Evolutionary conservation across 148 eudicot species (phyloP).

Genomic region (Silene conica): DNA sequence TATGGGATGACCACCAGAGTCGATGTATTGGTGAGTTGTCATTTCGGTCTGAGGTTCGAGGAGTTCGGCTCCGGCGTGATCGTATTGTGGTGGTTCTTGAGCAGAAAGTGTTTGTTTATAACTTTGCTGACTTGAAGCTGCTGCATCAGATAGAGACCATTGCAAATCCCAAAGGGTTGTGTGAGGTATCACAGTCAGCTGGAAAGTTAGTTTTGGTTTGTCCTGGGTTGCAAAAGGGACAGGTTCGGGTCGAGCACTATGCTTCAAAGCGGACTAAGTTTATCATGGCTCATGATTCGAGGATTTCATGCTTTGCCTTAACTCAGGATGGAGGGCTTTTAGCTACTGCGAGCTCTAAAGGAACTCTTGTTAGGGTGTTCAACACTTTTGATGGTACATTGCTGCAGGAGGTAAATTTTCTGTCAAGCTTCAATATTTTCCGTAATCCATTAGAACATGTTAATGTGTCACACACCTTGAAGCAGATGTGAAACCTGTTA

Average conservation of each 20-base stretch:
- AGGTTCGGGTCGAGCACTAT: conserved; percentile 81
- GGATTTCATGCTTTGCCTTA: conserved; percentile 71
- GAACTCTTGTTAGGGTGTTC: conserved; percentile 70
- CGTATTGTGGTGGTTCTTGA: conserved; percentile 67
- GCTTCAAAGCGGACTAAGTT: conserved; percentile 76
- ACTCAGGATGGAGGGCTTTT: conserved; percentile 70
- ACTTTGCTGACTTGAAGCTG: conserved; percentile 70
- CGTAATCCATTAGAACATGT: background rate
- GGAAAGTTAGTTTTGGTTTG: conserved; percentile 65
- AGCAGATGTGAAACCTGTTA: background rate
- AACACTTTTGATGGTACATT: conserved; percentile 66
- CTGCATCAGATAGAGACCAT: conserved; percentile 85
- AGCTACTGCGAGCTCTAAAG: conserved; percentile 77
- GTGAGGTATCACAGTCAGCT: conserved; percentile 67
- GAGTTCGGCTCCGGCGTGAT: conserved; percentile 69
- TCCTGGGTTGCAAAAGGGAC: conserved; percentile 84
- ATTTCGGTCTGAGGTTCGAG: conserved; percentile 76
- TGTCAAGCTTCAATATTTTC: background rate
- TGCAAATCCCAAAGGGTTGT: conserved; percentile 74
- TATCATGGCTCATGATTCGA: conserved; percentile 83
- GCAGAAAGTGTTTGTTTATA: conserved; percentile 82
- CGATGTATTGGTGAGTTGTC: conserved; percentile 86
- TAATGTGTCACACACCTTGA: background rate
- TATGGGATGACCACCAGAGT: conserved; percentile 89
- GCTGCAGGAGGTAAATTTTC: conserved; percentile 58